Percentiles rank a stretch among this genome's conserved stretches.
These are phyloP conservation scores for Schizopora paradoxa DNA, from an alignment of 1,284 basidiomycete species.

Conservation along the genomic window DNA sequence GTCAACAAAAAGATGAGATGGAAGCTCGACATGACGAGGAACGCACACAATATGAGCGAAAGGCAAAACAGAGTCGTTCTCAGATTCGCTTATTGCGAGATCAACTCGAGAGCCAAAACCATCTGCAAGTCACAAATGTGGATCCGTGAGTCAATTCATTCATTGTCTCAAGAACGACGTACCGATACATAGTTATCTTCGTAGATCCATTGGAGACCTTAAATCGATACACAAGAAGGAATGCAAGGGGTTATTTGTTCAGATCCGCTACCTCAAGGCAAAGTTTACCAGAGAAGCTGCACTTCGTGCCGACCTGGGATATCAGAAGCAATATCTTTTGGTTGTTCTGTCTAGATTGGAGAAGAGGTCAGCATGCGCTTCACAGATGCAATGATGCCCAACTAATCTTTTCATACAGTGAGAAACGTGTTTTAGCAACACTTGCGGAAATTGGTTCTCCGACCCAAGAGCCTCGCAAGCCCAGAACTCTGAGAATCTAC, in stretches of 20 bases:
- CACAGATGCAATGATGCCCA: conserved; percentile 4
- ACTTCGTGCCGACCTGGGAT: conserved; percentile 73
- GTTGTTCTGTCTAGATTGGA: conserved; percentile 61
- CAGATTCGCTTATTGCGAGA: conserved; percentile 64
- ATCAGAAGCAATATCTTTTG: conserved; percentile 84
- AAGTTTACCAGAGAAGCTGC: conserved; percentile 84
- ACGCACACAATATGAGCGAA: conserved; percentile 45
- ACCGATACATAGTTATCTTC: neutral
- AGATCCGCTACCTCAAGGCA: conserved; percentile 89
- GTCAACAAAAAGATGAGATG: conserved; percentile 58
- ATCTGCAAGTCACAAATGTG: conserved; percentile 24
- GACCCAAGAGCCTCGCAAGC: conserved; percentile 33
- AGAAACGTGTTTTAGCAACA: conserved; percentile 70
- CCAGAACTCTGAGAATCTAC: conserved; percentile 51
- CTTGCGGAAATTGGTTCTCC: conserved; percentile 68
- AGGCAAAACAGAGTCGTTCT: conserved; percentile 58
- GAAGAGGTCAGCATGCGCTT: conserved; percentile 51
- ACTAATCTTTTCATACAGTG: conserved; percentile 38
- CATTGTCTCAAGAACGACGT: neutral
- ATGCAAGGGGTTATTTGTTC: conserved; percentile 81
- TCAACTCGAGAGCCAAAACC: conserved; percentile 56
- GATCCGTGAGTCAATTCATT: neutral
- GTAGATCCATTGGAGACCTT: conserved; percentile 38
- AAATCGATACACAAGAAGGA: conserved; percentile 74
- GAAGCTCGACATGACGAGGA: conserved; percentile 52